A percentile compares a stretch with the other conserved stretches of the same genome.
Evolutionary conservation across 148 eudicot species (phyloP).

Genomic region (Rhododendron henanense): DNA sequence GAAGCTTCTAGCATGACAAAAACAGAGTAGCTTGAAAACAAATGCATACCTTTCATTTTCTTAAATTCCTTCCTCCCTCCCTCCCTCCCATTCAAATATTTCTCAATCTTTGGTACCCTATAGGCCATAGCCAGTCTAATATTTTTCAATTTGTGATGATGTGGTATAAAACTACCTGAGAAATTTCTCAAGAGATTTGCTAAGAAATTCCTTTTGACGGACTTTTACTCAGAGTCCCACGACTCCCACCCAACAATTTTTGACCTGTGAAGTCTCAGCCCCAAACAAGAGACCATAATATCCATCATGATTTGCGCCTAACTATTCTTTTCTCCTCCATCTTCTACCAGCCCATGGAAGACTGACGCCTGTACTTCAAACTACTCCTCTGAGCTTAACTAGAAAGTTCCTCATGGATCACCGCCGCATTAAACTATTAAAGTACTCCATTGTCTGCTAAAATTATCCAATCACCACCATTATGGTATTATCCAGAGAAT

Average conservation of each 20-base stretch:
- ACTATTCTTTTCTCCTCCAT: background rate
- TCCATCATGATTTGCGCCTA: background rate
- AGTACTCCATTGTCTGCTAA: too few species aligned
- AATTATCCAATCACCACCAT: background rate
- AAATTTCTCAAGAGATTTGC: background rate
- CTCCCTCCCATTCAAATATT: background rate
- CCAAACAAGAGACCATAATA: background rate
- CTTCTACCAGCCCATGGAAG: background rate
- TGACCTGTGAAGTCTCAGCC: background rate
- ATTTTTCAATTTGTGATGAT: background rate
- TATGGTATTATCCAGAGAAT: background rate
- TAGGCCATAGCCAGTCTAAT: background rate
- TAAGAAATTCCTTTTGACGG: background rate
- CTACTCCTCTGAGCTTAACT: background rate
- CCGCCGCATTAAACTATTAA: too few species aligned
- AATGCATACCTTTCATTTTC: background rate
- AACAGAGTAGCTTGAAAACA: background rate
- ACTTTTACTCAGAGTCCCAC: background rate
- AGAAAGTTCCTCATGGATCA: too few species aligned
- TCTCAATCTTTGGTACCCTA: background rate
- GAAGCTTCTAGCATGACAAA: background rate
- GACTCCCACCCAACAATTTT: background rate
- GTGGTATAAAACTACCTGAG: background rate
- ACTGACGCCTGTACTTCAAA: background rate
- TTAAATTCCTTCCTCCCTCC: background rate